A percentile compares a stretch with the other conserved stretches of the same genome.
These are phyloP conservation scores for Clonostachys rosea DNA, from an alignment of 2,329 filamentous ascomycete species.

Conservation along the genomic window DNA sequence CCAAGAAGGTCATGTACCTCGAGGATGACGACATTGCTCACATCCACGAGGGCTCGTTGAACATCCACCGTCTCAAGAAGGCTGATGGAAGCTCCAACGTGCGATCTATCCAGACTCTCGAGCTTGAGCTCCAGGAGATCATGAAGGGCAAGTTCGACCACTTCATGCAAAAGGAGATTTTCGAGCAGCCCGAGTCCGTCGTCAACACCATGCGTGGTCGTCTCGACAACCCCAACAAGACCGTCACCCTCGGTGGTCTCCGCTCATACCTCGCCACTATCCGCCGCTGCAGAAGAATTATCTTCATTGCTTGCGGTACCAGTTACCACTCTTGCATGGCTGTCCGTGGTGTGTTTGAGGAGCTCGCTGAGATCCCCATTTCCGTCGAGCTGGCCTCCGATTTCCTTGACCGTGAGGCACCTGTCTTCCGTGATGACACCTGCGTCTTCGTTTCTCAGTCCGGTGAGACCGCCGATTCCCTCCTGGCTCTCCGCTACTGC, in stretches of 20 bases:
- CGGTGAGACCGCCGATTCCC: conserved; percentile 94
- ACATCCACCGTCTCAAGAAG: conserved; percentile 98
- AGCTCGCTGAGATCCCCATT: conserved; percentile 96
- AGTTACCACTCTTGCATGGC: conserved; percentile 99
- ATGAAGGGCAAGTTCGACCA: conserved; percentile 99
- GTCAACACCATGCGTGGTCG: conserved; percentile 99
- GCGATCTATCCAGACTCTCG: conserved; percentile 95
- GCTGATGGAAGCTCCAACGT: conserved; percentile 95
- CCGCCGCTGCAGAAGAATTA: conserved; percentile 91
- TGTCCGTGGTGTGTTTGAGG: conserved; percentile 95
- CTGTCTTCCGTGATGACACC: conserved; percentile 98
- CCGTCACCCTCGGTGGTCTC: conserved; percentile 90
- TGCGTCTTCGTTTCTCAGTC: conserved; percentile 99
- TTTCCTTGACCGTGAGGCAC: conserved; percentile 93
- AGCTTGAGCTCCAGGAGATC: conserved; percentile 99
- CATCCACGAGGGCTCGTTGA: conserved; percentile 97
- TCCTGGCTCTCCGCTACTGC: conserved; percentile 97
- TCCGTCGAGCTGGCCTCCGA: conserved; percentile 95
- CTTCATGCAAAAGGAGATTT: conserved; percentile 99
- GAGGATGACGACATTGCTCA: conserved; percentile 99
- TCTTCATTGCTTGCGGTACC: conserved; percentile 98
- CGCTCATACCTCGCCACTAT: conserved; percentile 96
- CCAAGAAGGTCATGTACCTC: conserved; percentile 99
- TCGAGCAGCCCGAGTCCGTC: conserved; percentile 98
- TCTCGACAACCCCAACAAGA: conserved; percentile 89